These are phyloP conservation scores for Metschnikowia continentalis DNA, from an alignment of 805 yeast genomes.

Conservation along the genomic window DNA sequence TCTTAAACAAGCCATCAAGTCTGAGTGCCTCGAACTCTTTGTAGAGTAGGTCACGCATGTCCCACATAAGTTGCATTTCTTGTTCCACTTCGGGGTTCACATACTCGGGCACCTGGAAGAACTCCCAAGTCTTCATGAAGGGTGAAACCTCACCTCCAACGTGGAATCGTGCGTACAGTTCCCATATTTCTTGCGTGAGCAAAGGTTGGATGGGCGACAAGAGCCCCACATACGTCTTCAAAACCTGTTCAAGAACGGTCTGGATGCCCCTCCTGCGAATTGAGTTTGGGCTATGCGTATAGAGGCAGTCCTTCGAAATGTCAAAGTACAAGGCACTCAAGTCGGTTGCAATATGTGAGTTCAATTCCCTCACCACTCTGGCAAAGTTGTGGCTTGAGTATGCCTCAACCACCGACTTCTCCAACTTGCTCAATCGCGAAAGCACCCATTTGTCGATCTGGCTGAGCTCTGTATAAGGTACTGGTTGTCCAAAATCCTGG, in stretches of 20 bases:
- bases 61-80: slow-evolving; percentile 46
- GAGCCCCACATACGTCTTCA: slow-evolving; percentile 59
- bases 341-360: slow-evolving; percentile 67
- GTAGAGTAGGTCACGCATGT: slow-evolving; percentile 47
- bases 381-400: slow-evolving; percentile 64
- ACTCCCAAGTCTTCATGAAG: slow-evolving; percentile 16
- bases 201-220: slow-evolving; percentile 81
- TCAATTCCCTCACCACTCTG: slow-evolving; percentile 61
- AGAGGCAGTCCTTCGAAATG: slow-evolving; percentile 77
- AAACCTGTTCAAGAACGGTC: slow-evolving; percentile 58
- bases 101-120: slow-evolving; percentile 33
- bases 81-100: slow-evolving; percentile 30
- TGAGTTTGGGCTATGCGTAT: slow-evolving; percentile 56
- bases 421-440: slow-evolving; percentile 48
- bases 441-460: slow-evolving; percentile 62
- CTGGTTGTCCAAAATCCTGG: slow-evolving; percentile 33
- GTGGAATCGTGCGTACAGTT: slow-evolving; percentile 30
- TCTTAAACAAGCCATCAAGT: slow-evolving; percentile 46
- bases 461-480: slow-evolving; percentile 34
- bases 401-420: slow-evolving; percentile 34
- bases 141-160: slow-evolving; percentile 10
- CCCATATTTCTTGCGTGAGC: slow-evolving; percentile 87
- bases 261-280: slow-evolving; percentile 55
- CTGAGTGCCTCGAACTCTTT: slow-evolving; percentile 55
- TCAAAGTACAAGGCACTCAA: slow-evolving; percentile 85